A percentile compares a stretch with the other conserved stretches of the same genome.
phyloP scores from a whole-genome alignment of 2,329 filamentous ascomycete species.

The Neophaeococcomyces aloes region DNA sequence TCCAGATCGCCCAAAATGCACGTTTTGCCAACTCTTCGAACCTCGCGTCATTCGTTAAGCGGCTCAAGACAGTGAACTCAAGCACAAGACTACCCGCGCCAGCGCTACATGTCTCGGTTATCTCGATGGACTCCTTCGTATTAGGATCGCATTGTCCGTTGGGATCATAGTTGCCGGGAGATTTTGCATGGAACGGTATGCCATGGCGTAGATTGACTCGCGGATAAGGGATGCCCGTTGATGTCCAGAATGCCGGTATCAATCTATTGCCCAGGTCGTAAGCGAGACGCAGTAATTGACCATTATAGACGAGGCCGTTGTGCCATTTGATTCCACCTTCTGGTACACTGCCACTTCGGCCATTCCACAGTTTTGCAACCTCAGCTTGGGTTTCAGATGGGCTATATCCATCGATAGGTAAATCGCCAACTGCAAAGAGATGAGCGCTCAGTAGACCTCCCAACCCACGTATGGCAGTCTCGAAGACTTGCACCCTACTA shows the following conservation, averaged over 20 bases:
- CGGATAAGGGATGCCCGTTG: constrained; percentile 86
- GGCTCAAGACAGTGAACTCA: constrained; percentile 82
- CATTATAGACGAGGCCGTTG: constrained; percentile 72
- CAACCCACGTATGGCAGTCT: constrained; percentile 88
- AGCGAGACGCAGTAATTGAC: constrained; percentile 81
- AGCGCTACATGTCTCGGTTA: constrained; percentile 93
- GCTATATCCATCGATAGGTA: constrained; percentile 73
- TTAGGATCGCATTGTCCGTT: constrained; percentile 16
- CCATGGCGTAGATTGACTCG: constrained; percentile 84
- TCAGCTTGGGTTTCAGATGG: constrained; percentile 35
- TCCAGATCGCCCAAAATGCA: constrained; percentile 97
- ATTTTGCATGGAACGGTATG: constrained; percentile 85
- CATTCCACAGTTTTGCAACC: constrained; percentile 34
- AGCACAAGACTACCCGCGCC: constrained; percentile 92
- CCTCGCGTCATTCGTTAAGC: constrained; percentile 72
- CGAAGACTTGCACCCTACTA: constrained; percentile 97
- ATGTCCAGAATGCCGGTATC: constrained; percentile 82
- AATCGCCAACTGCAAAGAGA: constrained; percentile 78
- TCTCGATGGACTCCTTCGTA: constrained; percentile 41
- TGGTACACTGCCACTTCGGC: constrained; percentile 19
- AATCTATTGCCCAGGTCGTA: constrained; percentile 73
- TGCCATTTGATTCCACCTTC: constrained; percentile 54
- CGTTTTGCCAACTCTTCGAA: constrained; percentile 84
- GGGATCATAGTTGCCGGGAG: constrained; percentile 51
- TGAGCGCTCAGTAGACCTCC: constrained; percentile 88